Conservation (phyloP, 305 asterid species). For the Ruellia speciosa region DNA sequence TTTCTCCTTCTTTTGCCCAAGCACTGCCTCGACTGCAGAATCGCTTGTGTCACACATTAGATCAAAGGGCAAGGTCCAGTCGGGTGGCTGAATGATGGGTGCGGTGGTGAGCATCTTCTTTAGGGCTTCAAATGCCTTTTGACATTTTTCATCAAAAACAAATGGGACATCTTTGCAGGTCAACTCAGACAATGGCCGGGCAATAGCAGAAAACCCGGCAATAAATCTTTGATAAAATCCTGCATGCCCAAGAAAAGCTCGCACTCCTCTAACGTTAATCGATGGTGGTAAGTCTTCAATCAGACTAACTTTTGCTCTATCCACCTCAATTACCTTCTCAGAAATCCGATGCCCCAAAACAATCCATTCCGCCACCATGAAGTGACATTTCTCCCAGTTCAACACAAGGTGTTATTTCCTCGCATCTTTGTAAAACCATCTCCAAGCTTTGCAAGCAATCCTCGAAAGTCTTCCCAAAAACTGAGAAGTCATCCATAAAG, state of each 20-base stretch:
- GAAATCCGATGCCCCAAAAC: background rate
- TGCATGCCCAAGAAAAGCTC: background rate
- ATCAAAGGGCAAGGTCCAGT: background rate
- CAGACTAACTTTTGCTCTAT: background rate
- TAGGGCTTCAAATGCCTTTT: background rate
- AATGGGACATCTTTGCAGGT: background rate
- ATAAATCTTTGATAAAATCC: background rate
- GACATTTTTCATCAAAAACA: background rate
- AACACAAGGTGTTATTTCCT: background rate
- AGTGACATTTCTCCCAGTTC: background rate
- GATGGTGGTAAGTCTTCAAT: background rate
- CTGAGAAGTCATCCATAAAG: conserved; percentile 1
- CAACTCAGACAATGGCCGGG: background rate
- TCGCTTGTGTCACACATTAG: background rate
- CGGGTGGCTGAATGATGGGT: background rate
- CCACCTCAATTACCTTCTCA: background rate
- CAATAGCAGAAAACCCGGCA: background rate
- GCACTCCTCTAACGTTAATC: background rate
- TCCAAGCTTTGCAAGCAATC: background rate
- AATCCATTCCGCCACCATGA: background rate
- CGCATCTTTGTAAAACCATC: background rate
- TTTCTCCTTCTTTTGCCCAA: background rate
- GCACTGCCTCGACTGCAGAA: background rate
- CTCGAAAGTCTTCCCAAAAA: background rate
- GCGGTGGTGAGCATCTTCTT: background rate